Evolutionary conservation across 176 grass and related monocot genomes (phyloP).

Genomic region (Oropetium thomaeum): DNA sequence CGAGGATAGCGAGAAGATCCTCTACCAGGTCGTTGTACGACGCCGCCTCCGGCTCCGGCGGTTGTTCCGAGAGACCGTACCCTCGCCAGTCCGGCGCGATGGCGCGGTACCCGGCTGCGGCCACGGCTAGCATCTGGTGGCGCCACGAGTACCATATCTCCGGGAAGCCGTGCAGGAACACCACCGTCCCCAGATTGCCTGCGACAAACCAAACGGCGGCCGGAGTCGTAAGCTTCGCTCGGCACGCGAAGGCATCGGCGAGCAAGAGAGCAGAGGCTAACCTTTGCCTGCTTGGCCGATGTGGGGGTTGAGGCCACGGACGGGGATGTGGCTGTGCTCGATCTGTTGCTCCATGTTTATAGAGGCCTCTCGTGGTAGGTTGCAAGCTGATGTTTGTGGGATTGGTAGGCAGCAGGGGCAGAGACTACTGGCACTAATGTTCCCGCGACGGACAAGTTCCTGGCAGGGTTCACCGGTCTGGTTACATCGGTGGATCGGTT

Average conservation of each 20-base stretch:
- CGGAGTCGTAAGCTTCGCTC: no score
- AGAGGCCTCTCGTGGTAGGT: no score
- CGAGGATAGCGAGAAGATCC: slow-evolving; percentile 51
- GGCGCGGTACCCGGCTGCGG: slow-evolving; percentile 53
- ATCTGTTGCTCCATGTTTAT: slow-evolving; percentile 20
- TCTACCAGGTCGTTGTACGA: slow-evolving; percentile 47
- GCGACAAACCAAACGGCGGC: not conserved
- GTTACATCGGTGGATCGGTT: no score
- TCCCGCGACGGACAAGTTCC: no score
- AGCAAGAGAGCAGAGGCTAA: not conserved
- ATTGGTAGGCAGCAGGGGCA: no score
- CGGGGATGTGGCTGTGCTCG: slow-evolving; percentile 9
- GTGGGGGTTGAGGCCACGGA: slow-evolving; percentile 39
- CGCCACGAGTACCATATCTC: slow-evolving; percentile 82
- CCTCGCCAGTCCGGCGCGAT: slow-evolving; percentile 56
- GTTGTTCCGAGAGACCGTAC: slow-evolving; percentile 58
- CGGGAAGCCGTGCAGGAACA: slow-evolving; percentile 62
- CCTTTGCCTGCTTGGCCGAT: slow-evolving; percentile 31
- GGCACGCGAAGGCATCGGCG: no score
- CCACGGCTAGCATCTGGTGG: slow-evolving; percentile 62
- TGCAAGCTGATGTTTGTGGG: no score
- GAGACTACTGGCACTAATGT: no score
- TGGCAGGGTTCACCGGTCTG: no score
- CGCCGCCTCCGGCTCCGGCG: slow-evolving; percentile 34
- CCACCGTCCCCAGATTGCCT: slow-evolving; percentile 44